A percentile compares a stretch with the other conserved stretches of the same genome.
These are phyloP conservation scores for Zizania latifolia DNA, from an alignment of 176 grass and related monocot genomes.

Conservation along the genomic window DNA sequence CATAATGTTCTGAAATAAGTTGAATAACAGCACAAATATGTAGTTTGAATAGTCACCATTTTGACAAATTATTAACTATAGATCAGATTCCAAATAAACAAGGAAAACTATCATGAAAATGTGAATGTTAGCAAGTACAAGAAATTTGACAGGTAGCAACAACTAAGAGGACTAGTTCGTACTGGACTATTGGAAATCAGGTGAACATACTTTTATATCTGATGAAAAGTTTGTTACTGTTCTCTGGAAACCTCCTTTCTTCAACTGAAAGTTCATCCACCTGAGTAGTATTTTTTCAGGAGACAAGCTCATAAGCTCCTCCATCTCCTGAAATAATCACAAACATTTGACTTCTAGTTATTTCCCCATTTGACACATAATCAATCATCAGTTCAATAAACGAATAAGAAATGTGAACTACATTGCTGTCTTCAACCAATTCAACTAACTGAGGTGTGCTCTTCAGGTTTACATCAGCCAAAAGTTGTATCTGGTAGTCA, in stretches of 20 bases:
- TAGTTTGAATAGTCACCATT: neutral
- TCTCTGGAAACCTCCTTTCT: slow-evolving; percentile 76
- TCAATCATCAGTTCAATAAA: slow-evolving; percentile 4
- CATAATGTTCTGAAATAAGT: neutral
- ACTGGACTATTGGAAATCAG: slow-evolving; percentile 7
- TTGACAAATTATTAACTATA: neutral
- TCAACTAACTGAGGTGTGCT: slow-evolving; percentile 93
- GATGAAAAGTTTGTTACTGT: slow-evolving; percentile 85
- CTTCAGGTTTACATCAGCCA: slow-evolving; percentile 90
- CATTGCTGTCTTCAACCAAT: slow-evolving; percentile 82
- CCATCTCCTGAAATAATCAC: slow-evolving; percentile 60
- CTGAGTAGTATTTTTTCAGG: slow-evolving; percentile 92
- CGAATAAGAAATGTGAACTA: slow-evolving; percentile 15
- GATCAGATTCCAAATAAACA: neutral
- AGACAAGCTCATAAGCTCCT: slow-evolving; percentile 93
- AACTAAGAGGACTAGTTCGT: neutral
- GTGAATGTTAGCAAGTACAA: neutral
- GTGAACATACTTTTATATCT: slow-evolving; percentile 72
- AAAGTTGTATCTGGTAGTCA: slow-evolving; percentile 79
- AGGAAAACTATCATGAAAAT: neutral
- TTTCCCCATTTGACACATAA: neutral
- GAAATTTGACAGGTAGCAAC: neutral
- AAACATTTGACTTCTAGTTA: slow-evolving; percentile 4
- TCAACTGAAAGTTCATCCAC: slow-evolving; percentile 99
- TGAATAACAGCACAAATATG: slow-evolving; percentile 4